Conservation (phyloP, 2,329 filamentous ascomycete genomes). For the Alternaria metachromatica region DNA sequence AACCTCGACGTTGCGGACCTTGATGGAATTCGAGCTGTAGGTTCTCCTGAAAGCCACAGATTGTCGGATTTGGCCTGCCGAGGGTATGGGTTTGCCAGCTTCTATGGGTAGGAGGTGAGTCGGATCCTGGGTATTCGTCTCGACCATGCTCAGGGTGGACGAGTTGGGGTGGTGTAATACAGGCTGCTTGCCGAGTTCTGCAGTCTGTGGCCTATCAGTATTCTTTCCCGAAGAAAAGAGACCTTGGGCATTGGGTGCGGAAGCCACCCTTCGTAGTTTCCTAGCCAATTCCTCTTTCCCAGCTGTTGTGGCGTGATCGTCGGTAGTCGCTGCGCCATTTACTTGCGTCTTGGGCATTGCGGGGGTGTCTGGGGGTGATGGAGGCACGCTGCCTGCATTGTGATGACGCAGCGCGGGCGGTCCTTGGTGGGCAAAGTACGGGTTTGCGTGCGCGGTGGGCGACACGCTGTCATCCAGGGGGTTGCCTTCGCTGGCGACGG, state of each 20-base stretch:
- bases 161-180: constrained; percentile 64
- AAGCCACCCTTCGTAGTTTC: constrained; percentile 91
- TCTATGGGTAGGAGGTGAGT: constrained; percentile 41
- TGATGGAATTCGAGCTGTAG: constrained; percentile 99
- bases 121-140: constrained; percentile 46
- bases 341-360: constrained; percentile 67
- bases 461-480: constrained; percentile 86
- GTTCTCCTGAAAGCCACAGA: constrained; percentile 85
- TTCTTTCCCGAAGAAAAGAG: constrained; percentile 67
- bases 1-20: constrained; percentile 95
- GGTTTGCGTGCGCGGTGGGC: constrained; percentile 92
- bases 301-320: constrained; percentile 72
- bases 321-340: constrained; percentile 69
- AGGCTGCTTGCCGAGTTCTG: constrained; percentile 85
- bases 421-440: constrained; percentile 96
- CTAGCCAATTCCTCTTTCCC: constrained; percentile 94
- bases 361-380: constrained; percentile 90
- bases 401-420: constrained; percentile 92
- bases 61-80: constrained; percentile 69
- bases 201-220: constrained; percentile 75
- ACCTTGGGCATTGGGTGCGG: constrained; percentile 95
- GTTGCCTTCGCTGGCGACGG: constrained; percentile 91
- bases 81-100: constrained; percentile 63
- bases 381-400: constrained; percentile 90
- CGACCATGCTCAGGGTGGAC: constrained; percentile 62